Evolutionary conservation across 495 filamentous ascomycete species (phyloP), one percentile per base, ranked within the genome.

Genomic region (Hypoxylon lienhwacheense): DNA sequence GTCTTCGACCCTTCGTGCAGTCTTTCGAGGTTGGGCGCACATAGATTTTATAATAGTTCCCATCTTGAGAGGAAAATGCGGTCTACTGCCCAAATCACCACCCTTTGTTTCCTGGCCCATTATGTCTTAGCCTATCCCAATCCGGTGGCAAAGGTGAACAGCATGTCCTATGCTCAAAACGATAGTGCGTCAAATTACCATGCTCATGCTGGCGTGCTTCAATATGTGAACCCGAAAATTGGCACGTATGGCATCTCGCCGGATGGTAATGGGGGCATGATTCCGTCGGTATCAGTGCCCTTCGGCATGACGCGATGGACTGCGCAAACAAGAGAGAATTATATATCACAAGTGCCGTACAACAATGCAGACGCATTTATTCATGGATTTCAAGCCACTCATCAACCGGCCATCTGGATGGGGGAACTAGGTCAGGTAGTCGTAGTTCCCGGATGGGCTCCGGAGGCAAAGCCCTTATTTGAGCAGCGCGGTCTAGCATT

Each of bases 231-330:
- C 17, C 64, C 66, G 8, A 63, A 61, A 20, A 61, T 69, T 21
- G 64, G 66, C 12, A 69, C 66, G 12, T 55, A 53, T 4, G 61
- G 66, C 5, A 25, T 41, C n/a, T 60, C 59, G 7, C 59, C 66
- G 0, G 39, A 69, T 20, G 64, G 60, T 31, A 65, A 65, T 29
- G 66, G 66, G 1, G 66, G 66, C 35, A 69, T 69, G 66, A 67
- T 69, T 28, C 66, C 66, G 3, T 69, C 66, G 11, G 64, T 69
- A 7, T 66, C 64, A 1, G 55, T 64, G 3, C 66, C 66, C 4
- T 69, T 69, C 25, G 66, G 66, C 8, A 69, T 69, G 64, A 69
- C 66, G 6, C 64, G 66, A 1, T 69, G 66, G 66, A 65, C 66
- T 0, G 48, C 66, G 3, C 66, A 69, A 50, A 67, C 64, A 6